Base-by-base conservation (phyloP, 768 basidiomycete genomes). In the Mycena latifolia region DNA sequence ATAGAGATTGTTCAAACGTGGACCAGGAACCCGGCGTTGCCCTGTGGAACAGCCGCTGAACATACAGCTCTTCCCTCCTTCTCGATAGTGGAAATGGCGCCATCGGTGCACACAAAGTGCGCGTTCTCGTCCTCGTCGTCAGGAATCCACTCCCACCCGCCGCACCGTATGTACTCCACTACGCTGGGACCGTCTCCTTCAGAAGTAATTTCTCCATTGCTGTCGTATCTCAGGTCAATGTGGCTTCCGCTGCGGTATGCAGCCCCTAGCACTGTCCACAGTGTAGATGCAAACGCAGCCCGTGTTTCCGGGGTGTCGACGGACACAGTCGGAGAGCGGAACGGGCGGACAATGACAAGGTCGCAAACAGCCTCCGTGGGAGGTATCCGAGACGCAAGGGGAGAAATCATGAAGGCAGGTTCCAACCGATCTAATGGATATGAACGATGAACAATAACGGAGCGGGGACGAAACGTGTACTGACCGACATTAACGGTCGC, bases 101-200 rank as follows among this genome's bases (percentile, higher is more conserved):
- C 95, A 71, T 98, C 95, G 5, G 87, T 85, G 74, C 95, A 98
- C 15, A 97, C 71, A 20, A 92, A 77, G 77, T 92, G 91, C 0
- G 93, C 91, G 14, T 77, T 74, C 17, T 83, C 79, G 66, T 95
- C 92, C 28, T 71, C 70, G 14, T 82, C 77, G 66, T 89, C 85
- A 92, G 95, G 96, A 45, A 81, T 81, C 96, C 96, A 98, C 69
- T 92, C 89, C 90, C 95, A 96, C 9, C 90, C 90, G 18, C 85
- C 86, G 69, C 89, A 92, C 27, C 95, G 85, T 55, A 90, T 83
- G 71, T 92, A 92, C 76, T 98, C 96, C 0, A 94, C 88, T 5
- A 94, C 86, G 0, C 79, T 67, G 18, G 80, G 80, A 15, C 90
- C 88, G 8, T 80, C 77, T 14, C 81, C 82, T n/a, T 80, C 80